Evolutionary conservation across 257 asterid genomes (phyloP), one percentile per base, ranked within the genome.

Genomic region (Petunia axillaris): DNA sequence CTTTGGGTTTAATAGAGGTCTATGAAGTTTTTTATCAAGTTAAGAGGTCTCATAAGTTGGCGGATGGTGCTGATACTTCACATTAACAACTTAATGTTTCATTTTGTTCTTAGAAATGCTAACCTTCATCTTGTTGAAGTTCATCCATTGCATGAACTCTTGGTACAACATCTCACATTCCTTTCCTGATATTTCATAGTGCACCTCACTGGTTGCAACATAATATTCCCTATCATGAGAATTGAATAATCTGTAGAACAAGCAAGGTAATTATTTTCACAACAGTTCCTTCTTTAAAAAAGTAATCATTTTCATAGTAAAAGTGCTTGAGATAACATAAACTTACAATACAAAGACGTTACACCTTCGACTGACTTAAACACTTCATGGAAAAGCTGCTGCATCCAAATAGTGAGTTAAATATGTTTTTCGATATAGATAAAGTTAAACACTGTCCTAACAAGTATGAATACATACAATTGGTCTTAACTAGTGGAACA

Each of bases 171-270:
- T 87, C 81, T 95, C 95, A 65, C 93, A 97, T 90, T 95, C 97
- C 89, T 89, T 92, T 97, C 85, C 89, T 65, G 99, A 95, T 84
- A 93, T 92, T 88, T 93, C 99, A 44, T 93, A 95, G 83, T 90
- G 99, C 74, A 93, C 95, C 93, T 93, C 99, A 74, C 93, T 98
- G 35, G 97, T 81, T 11, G 99, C 99, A 59, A 95, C 95, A 74
- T 95, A 97, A 83, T 93, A 95, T 85, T 93, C 98, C 87, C 97
- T 86, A 81, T 94, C 98, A 63, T 93, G 97, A 75, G 91, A 87
- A 46, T 63, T 80, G 67, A 91, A 92, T 78, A 90, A 91, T 85
- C 99, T 95, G 97, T 91, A 87, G 52, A 53, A 41, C 15, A 65
- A 16, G 84, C 66, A 53, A 83, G 78, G 35, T 78, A 25, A 41